Percentiles rank a stretch among this genome's conserved stretches.
Conservation (phyloP, 768 basidiomycete species). For the Xanthoconium stramineum region DNA sequence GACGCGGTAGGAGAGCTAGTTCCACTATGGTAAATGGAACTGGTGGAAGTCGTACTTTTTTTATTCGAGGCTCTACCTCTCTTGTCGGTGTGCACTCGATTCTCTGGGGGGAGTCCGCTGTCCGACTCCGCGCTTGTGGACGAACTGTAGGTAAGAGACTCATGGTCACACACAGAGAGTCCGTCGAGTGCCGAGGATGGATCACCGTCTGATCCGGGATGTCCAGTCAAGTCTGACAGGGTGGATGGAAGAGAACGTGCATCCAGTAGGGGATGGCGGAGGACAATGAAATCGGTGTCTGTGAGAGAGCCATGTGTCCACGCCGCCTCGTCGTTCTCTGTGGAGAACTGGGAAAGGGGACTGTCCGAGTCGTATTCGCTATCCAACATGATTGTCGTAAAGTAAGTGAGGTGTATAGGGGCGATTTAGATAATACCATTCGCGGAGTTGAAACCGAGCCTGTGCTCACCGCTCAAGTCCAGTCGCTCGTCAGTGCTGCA, state of each 20-base stretch:
- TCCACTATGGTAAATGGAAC: conserved; percentile 9
- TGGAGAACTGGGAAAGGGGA: conserved; percentile 12
- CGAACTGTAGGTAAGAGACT: background rate
- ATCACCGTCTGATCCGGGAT: conserved; percentile 8
- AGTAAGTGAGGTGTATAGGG: too few relatives aligned
- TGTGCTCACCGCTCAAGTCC: background rate
- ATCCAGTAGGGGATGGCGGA: conserved; percentile 18
- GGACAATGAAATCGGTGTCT: conserved; percentile 25
- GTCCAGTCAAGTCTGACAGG: conserved; percentile 4
- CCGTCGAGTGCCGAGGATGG: conserved; percentile 13
- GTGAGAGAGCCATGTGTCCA: conserved; percentile 13
- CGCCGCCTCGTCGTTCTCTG: conserved; percentile 23
- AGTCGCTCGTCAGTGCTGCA: conserved; percentile 9
- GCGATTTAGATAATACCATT: background rate
- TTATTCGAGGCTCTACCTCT: conserved; percentile 1
- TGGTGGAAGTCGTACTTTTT: background rate
- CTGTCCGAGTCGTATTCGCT: conserved; percentile 7
- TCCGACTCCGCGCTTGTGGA: conserved; percentile 11
- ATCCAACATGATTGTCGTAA: conserved; percentile 9
- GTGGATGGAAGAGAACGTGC: conserved; percentile 13
- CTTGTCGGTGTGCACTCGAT: background rate
- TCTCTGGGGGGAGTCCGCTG: background rate
- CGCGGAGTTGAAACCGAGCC: conserved; percentile 15
- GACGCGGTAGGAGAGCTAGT: conserved; percentile 13
- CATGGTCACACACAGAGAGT: conserved; percentile 15